Conservation (phyloP, 2,329 filamentous ascomycete genomes). For the Hymenoscyphus fructigenus region DNA sequence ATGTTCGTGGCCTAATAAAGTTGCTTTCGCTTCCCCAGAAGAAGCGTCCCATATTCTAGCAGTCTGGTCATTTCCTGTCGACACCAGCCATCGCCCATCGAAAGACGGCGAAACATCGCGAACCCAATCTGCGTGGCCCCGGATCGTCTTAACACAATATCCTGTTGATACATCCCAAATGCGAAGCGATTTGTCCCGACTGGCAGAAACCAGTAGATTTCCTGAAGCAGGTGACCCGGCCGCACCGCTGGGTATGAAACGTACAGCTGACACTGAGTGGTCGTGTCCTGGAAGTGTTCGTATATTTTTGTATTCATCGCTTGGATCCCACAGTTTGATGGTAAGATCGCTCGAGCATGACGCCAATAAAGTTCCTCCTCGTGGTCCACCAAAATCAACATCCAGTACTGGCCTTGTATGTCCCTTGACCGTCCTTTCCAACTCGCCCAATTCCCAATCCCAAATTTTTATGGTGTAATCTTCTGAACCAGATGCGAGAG, state of each 20-base stretch:
- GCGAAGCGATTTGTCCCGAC: constrained; percentile 77
- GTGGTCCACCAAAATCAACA: constrained; percentile 84
- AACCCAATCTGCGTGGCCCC: constrained; percentile 88
- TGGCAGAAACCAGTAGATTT: constrained; percentile 83
- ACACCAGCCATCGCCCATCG: constrained; percentile 81
- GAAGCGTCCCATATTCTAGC: constrained; percentile 83
- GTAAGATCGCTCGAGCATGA: constrained; percentile 75
- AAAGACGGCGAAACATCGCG: constrained; percentile 79
- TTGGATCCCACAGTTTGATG: constrained; percentile 93
- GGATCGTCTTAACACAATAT: constrained; percentile 87
- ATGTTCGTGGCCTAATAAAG: constrained; percentile 84
- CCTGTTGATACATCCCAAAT: constrained; percentile 95
- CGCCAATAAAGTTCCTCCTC: constrained; percentile 74
- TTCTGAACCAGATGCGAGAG: constrained; percentile 85
- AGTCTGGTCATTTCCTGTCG: constrained; percentile 79
- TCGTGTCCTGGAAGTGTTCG: constrained; percentile 88
- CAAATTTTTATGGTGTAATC: constrained; percentile 95
- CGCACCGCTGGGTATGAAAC: constrained; percentile 82
- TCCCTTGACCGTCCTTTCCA: constrained; percentile 87
- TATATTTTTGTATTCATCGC: constrained; percentile 93
- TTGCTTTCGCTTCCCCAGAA: constrained; percentile 70
- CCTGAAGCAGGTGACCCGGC: constrained; percentile 75
- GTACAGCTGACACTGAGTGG: constrained; percentile 84
- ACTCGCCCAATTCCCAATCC: constrained; percentile 93
- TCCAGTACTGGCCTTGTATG: constrained; percentile 88